These are phyloP conservation scores for Calonectria multiphialidica DNA, from an alignment of 2,329 filamentous ascomycete genomes.

Conservation along the genomic window DNA sequence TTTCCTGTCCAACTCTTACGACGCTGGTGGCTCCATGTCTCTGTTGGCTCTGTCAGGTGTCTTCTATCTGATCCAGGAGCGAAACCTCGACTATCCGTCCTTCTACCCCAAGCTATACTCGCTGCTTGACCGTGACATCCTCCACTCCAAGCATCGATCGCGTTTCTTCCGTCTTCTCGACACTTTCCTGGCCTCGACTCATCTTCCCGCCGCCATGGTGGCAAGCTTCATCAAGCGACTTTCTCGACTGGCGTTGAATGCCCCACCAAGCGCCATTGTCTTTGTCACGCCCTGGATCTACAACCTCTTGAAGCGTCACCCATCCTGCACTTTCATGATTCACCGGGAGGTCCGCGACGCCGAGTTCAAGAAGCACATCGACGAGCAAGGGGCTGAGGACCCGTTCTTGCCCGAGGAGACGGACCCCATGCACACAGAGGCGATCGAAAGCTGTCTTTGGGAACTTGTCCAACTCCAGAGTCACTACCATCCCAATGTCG, in stretches of 20 bases:
- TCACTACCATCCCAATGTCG: slow-evolving; percentile 97
- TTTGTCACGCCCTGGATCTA: slow-evolving; percentile 93
- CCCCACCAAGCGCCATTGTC: slow-evolving; percentile 90
- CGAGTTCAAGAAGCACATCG: slow-evolving; percentile 69
- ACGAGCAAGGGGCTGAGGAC: slow-evolving; percentile 73
- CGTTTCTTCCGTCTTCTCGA: slow-evolving; percentile 93
- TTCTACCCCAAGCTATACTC: slow-evolving; percentile 97
- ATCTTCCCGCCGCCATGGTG: slow-evolving; percentile 90
- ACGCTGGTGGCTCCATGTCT: slow-evolving; percentile 87
- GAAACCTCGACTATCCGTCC: slow-evolving; percentile 94
- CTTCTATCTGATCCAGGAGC: slow-evolving; percentile 93
- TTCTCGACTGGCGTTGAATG: slow-evolving; percentile 84
- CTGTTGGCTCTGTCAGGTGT: slow-evolving; percentile 91
- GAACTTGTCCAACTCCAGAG: slow-evolving; percentile 91
- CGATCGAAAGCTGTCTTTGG: slow-evolving; percentile 95
- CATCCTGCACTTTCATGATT: slow-evolving; percentile 94
- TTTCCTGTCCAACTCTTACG: slow-evolving; percentile 95
- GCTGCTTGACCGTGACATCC: slow-evolving; percentile 83
- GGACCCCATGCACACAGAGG: slow-evolving; percentile 87
- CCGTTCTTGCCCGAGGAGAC: slow-evolving; percentile 81
- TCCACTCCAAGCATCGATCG: slow-evolving; percentile 95
- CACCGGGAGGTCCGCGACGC: slow-evolving; percentile 78
- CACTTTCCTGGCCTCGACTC: slow-evolving; percentile 89
- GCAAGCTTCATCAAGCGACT: slow-evolving; percentile 98
- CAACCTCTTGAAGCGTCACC: slow-evolving; percentile 92